phyloP scores from a whole-genome alignment of 73 alveolate species.

The Symbiodinium pilosum region DNA sequence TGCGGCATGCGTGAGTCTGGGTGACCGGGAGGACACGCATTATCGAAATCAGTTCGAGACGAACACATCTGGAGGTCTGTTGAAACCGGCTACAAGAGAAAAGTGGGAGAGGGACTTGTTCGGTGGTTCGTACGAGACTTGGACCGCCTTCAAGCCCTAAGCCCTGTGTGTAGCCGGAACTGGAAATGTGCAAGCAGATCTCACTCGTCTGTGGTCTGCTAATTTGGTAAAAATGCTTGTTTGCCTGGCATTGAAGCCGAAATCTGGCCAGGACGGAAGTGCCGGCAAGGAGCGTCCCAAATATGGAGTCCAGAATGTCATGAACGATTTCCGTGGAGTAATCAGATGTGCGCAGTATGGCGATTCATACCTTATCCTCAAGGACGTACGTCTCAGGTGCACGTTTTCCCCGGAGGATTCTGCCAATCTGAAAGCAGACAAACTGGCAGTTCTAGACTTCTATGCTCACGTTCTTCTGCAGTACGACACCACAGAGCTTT shows the following conservation, averaged over 20 bases:
- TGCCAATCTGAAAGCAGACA: constrained; percentile 54
- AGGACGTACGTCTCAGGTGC: constrained; percentile 67
- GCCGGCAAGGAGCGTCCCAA: neutral
- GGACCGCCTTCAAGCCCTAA: neutral
- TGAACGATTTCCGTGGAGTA: constrained; percentile 89
- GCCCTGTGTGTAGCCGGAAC: too few species aligned
- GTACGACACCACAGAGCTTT: neutral
- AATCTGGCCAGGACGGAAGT: neutral
- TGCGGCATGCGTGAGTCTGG: too few species aligned
- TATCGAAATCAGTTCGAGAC: constrained; percentile 65
- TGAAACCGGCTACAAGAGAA: constrained; percentile 17
- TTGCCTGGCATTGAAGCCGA: too few species aligned
- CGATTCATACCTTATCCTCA: constrained; percentile 46
- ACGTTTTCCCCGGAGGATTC: constrained; percentile 92
- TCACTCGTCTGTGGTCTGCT: too few species aligned
- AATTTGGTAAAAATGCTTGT: too few species aligned
- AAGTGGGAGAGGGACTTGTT: constrained; percentile 91
- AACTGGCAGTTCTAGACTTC: constrained; percentile 69
- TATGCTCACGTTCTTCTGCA: constrained; percentile 44
- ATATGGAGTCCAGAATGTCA: constrained; percentile 71
- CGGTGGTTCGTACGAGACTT: constrained; percentile 54
- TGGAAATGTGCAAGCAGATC: too few species aligned
- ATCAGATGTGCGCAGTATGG: constrained; percentile 69
- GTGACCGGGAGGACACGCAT: neutral
- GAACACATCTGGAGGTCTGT: constrained; percentile 65